Evolutionary conservation across 2,329 filamentous ascomycete species (phyloP).

Genomic region (Aspergillus tamarii): DNA sequence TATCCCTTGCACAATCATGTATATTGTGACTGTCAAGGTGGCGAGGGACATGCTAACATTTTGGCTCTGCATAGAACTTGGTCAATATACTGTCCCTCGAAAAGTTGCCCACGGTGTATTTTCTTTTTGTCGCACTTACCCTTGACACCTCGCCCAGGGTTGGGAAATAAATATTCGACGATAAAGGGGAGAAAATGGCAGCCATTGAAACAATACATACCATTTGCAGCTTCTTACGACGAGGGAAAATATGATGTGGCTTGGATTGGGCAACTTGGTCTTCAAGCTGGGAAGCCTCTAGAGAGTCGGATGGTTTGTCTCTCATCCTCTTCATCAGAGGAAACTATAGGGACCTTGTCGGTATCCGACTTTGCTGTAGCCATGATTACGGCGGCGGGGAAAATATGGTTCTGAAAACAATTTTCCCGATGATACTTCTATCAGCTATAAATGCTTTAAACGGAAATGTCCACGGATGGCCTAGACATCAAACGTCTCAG

Average conservation of each 20-base stretch:
- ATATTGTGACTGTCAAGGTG: constrained; percentile 45
- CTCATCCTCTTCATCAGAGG: neutral
- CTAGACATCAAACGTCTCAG: neutral
- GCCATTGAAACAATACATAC: constrained; percentile 16
- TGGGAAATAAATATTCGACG: constrained; percentile 53
- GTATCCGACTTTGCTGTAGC: constrained; percentile 2
- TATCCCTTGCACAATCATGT: constrained; percentile 56
- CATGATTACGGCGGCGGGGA: constrained; percentile 4
- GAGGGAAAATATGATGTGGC: constrained; percentile 10
- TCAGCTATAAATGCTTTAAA: neutral
- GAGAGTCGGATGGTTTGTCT: neutral
- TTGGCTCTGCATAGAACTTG: constrained; percentile 20
- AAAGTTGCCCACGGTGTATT: neutral
- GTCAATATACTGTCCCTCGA: neutral
- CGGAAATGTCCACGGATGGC: neutral
- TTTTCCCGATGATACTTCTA: neutral
- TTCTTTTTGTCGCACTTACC: neutral
- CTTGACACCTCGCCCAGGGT: constrained; percentile 35
- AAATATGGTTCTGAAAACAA: neutral
- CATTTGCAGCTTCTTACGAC: constrained; percentile 9
- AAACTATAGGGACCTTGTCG: constrained; percentile 7
- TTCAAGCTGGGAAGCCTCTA: neutral
- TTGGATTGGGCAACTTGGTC: neutral
- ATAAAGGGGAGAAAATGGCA: constrained; percentile 43
- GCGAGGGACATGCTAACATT: constrained; percentile 32